Conservation (phyloP, 2,329 filamentous ascomycete genomes). For the Arthrobotrys sinensis region DNA sequence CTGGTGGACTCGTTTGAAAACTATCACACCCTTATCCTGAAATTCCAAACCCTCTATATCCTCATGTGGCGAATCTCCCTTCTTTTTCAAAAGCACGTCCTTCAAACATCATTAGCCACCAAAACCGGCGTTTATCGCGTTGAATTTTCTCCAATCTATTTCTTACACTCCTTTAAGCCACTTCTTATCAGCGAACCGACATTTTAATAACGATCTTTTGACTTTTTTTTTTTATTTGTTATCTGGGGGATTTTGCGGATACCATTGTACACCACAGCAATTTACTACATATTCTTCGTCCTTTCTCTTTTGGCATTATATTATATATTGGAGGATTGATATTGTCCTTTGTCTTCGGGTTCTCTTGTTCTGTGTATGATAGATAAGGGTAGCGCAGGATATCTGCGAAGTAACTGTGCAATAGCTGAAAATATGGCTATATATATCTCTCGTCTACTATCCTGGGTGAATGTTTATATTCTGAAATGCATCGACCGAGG, state of each 20-base stretch:
- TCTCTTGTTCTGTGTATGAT: constrained; percentile 28
- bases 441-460: neutral
- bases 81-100: constrained; percentile 23
- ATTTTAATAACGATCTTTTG: constrained; percentile 39
- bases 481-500: neutral
- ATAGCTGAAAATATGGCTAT: neutral
- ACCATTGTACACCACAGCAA: constrained; percentile 54
- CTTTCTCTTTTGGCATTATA: constrained; percentile 28
- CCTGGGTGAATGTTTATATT: neutral
- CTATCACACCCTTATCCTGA: neutral
- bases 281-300: constrained; percentile 5
- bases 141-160: neutral
- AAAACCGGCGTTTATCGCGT: constrained; percentile 18
- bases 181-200: constrained; percentile 15
- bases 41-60: neutral
- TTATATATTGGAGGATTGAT: constrained; percentile 47
- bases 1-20: constrained; percentile 14
- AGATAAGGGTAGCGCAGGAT: constrained; percentile 16
- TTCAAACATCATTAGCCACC: constrained; percentile 20
- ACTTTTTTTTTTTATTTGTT: constrained; percentile 23
- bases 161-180: constrained; percentile 25
- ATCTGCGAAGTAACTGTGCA: constrained; percentile 2
- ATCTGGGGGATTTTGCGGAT: constrained; percentile 34
- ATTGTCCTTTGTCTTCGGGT: constrained; percentile 11
- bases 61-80: constrained; percentile 11